Evolutionary conservation across 768 basidiomycete species (phyloP).

Genomic region (Suillus spraguei): DNA sequence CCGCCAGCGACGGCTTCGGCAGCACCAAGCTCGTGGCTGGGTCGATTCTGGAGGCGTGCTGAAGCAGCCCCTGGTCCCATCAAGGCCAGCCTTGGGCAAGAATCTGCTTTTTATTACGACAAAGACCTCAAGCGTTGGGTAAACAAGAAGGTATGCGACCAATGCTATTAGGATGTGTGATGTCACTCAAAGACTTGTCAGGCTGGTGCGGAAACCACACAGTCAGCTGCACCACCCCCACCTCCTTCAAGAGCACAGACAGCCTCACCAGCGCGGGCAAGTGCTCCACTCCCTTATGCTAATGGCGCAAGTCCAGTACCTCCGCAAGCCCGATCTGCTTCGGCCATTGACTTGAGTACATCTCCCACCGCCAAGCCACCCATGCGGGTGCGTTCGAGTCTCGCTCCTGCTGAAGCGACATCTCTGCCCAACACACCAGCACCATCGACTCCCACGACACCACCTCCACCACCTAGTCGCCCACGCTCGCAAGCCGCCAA

Average conservation of each 20-base stretch:
- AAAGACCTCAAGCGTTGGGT: slow-evolving; percentile 96
- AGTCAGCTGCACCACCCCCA: slow-evolving; percentile 59
- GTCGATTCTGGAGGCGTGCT: slow-evolving; percentile 75
- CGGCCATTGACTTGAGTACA: slow-evolving; percentile 60
- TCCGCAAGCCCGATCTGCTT: slow-evolving; percentile 57
- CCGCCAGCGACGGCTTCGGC: slow-evolving; percentile 30
- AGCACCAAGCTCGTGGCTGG: slow-evolving; percentile 70
- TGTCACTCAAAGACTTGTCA: slow-evolving; percentile 28
- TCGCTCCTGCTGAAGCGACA: slow-evolving; percentile 51
- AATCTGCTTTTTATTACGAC: slow-evolving; percentile 90
- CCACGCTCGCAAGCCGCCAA: slow-evolving; percentile 64
- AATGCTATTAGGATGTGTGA: neutral
- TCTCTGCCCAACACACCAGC: slow-evolving; percentile 38
- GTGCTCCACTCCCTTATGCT: slow-evolving; percentile 38
- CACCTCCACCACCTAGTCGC: slow-evolving; percentile 45
- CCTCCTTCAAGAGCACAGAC: slow-evolving; percentile 89
- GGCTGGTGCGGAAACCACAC: slow-evolving; percentile 57
- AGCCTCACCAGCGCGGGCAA: slow-evolving; percentile 70
- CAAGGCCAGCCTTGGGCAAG: slow-evolving; percentile 91
- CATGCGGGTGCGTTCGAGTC: slow-evolving; percentile 64
- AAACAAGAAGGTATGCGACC: slow-evolving; percentile 75
- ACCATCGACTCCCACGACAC: slow-evolving; percentile 13
- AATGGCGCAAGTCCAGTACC: slow-evolving; percentile 32
- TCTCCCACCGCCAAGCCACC: slow-evolving; percentile 54
- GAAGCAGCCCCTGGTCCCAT: slow-evolving; percentile 69